A percentile compares a stretch with the other conserved stretches of the same genome.
These are phyloP conservation scores for Leccinum rimulosum DNA, from an alignment of 768 basidiomycete genomes.

Conservation along the genomic window DNA sequence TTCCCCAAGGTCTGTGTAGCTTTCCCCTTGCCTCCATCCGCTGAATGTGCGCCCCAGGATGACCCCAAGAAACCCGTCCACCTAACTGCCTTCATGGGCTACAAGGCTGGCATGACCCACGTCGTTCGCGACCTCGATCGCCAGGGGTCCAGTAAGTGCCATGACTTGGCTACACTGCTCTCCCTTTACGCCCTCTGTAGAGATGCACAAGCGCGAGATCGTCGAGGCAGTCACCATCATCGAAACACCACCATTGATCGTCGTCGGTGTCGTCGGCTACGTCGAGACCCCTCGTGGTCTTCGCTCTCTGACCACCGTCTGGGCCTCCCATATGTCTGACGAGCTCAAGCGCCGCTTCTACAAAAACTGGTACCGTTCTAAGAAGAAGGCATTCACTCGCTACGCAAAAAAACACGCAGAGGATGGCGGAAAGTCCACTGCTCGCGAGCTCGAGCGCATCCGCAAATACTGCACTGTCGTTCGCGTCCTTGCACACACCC, in stretches of 20 bases:
- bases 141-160: slow-evolving; percentile 91
- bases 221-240: slow-evolving; percentile 96
- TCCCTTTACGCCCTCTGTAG: slow-evolving; percentile 40
- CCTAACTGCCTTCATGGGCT: slow-evolving; percentile 97
- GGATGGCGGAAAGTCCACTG: slow-evolving; percentile 85
- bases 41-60: slow-evolving; percentile 56
- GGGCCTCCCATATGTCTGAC: slow-evolving; percentile 97
- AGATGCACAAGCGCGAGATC: slow-evolving; percentile 99
- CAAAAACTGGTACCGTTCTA: slow-evolving; percentile 99
- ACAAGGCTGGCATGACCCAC: slow-evolving; percentile 99
- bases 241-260: slow-evolving; percentile 95
- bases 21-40: neutral
- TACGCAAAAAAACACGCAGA: slow-evolving; percentile 99
- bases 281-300: slow-evolving; percentile 99
- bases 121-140: slow-evolving; percentile 99
- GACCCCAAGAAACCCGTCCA: slow-evolving; percentile 99
- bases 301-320: slow-evolving; percentile 97
- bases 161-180: neutral
- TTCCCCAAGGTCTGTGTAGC: slow-evolving; percentile 83
- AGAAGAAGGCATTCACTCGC: slow-evolving; percentile 99
- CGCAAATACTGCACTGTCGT: slow-evolving; percentile 99
- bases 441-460: slow-evolving; percentile 97
- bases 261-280: slow-evolving; percentile 98
- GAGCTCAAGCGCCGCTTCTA: slow-evolving; percentile 99
- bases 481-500: slow-evolving; percentile 98